These are phyloP conservation scores for Pyrenophora teres DNA, from an alignment of 2,329 filamentous ascomycete species.

Conservation along the genomic window DNA sequence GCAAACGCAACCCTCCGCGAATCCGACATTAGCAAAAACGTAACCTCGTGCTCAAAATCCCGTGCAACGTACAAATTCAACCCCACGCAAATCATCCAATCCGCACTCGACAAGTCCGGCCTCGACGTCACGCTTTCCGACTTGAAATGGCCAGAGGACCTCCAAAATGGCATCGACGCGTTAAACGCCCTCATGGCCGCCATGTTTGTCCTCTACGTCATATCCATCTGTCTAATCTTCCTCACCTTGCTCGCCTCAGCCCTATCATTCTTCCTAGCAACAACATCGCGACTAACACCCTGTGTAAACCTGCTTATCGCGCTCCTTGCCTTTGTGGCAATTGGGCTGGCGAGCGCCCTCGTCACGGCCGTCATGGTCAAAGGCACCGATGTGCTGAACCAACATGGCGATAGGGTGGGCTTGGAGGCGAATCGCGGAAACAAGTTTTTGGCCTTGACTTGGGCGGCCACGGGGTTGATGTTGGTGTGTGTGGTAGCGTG, in stretches of 20 bases:
- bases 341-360: slow-evolving; percentile 76
- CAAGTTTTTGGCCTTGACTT: slow-evolving; percentile 64
- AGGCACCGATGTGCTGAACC: slow-evolving; percentile 58
- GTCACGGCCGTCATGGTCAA: slow-evolving; percentile 66
- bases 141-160: slow-evolving; percentile 61
- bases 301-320: slow-evolving; percentile 57
- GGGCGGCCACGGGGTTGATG: slow-evolving; percentile 59
- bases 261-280: slow-evolving; percentile 53
- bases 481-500: slow-evolving; percentile 42
- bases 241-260: slow-evolving; percentile 51
- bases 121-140: slow-evolving; percentile 56
- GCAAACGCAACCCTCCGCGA: slow-evolving; percentile 51
- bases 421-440: slow-evolving; percentile 56
- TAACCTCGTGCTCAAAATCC: slow-evolving; percentile 60
- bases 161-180: slow-evolving; percentile 58
- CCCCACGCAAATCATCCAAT: slow-evolving; percentile 56
- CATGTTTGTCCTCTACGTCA: slow-evolving; percentile 64
- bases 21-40: slow-evolving; percentile 54
- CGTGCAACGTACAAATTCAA: slow-evolving; percentile 63
- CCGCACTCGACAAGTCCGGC: slow-evolving; percentile 52
- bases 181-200: slow-evolving; percentile 57
- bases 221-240: slow-evolving; percentile 60
- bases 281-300: slow-evolving; percentile 50
- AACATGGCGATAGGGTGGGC: slow-evolving; percentile 57
- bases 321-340: slow-evolving; percentile 59